Conservation (phyloP, 2,329 filamentous ascomycete genomes). For the Teratosphaeria zuluensis region DNA sequence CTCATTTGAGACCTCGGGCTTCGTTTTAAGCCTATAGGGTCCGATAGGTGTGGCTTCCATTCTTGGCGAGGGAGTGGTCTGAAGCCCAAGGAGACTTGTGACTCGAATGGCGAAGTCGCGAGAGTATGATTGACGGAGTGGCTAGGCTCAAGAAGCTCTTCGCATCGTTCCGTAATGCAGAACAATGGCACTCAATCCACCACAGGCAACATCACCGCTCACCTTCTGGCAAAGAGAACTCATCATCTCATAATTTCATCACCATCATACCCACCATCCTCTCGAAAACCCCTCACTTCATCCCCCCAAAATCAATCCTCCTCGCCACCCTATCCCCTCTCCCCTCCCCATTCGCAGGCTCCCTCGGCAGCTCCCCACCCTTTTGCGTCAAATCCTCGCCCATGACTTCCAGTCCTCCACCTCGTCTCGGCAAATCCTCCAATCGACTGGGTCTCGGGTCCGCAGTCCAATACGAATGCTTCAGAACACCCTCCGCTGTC, state of each 20-base stretch:
- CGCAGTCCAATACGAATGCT: conserved; percentile 76
- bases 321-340: conserved; percentile 68
- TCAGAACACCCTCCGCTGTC: conserved; percentile 65
- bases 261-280: neutral
- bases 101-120: too few species aligned
- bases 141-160: too few species aligned
- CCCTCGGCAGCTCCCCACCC: conserved; percentile 59
- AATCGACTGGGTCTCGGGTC: conserved; percentile 77
- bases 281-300: neutral
- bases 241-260: neutral
- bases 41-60: too few species aligned
- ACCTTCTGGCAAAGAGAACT: neutral
- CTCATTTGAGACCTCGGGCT: too few species aligned
- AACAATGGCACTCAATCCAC: too few species aligned
- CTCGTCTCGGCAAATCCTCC: conserved; percentile 70
- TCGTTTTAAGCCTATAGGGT: too few species aligned
- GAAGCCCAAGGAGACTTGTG: too few species aligned
- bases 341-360: conserved; percentile 30
- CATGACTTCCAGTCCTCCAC: conserved; percentile 63
- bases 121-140: too few species aligned
- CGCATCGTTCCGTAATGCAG: too few species aligned
- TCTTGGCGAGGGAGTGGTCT: too few species aligned
- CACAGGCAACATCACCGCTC: neutral
- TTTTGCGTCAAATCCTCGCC: conserved; percentile 72
- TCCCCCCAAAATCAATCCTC: conserved; percentile 63